Evolutionary conservation across 768 basidiomycete genomes (phyloP).

Genomic region (Tylopilus sp.): DNA sequence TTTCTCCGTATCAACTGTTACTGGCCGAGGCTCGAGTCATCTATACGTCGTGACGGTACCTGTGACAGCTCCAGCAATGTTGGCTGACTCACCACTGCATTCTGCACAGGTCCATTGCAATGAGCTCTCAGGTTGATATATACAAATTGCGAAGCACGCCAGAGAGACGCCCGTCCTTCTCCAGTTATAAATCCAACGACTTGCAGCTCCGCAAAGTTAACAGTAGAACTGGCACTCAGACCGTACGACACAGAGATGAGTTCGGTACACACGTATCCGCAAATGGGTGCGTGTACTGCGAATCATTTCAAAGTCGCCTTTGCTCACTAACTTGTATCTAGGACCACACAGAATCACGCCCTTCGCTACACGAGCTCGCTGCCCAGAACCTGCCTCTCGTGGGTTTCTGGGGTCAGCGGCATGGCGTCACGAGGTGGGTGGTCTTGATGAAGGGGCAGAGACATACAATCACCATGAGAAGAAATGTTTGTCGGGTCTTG

Average conservation of each 20-base stretch:
- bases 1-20: neutral
- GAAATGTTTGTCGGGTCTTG: conserved; percentile 15
- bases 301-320: neutral
- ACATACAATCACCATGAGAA: conserved; percentile 1
- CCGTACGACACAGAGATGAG: conserved; percentile 3
- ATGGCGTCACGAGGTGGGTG: conserved; percentile 1
- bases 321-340: neutral
- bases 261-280: neutral
- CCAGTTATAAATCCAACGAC: neutral
- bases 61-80: too few species aligned
- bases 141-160: neutral
- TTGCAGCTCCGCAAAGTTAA: neutral
- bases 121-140: neutral
- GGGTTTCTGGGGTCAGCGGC: conserved; percentile 16
- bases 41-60: too few species aligned
- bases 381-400: conserved; percentile 5
- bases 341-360: conserved; percentile 10
- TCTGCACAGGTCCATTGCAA: neutral
- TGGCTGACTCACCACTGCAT: neutral
- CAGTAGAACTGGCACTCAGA: neutral
- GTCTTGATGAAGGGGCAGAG: conserved; percentile 3
- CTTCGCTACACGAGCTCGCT: conserved; percentile 1
- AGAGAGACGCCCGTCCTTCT: neutral
- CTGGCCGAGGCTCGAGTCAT: neutral
- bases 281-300: conserved; percentile 1